A percentile compares a stretch with the other conserved stretches of the same genome.
phyloP scores from a whole-genome alignment of 495 filamentous ascomycete genomes.

The Pyrenula aspistea region DNA sequence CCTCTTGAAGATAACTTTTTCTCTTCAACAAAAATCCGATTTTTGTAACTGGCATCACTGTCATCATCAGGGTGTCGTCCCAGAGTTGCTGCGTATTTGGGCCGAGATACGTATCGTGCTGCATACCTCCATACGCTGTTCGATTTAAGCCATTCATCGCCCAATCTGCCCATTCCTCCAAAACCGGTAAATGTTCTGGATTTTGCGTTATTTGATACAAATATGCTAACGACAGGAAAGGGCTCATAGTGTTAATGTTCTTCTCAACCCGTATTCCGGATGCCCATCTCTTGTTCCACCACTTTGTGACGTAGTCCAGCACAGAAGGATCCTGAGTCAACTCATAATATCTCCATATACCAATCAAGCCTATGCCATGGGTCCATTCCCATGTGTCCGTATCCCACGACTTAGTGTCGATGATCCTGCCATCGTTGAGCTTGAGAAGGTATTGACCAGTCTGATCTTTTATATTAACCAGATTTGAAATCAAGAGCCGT shows the following conservation, averaged over 20 bases:
- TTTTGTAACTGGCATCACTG: conserved; percentile 62
- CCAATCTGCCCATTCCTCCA: conserved; percentile 68
- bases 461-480: conserved; percentile 58
- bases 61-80: conserved; percentile 78
- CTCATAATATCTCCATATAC: conserved; percentile 66
- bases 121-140: conserved; percentile 60
- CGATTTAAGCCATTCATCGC: conserved; percentile 58
- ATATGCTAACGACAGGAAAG: conserved; percentile 57
- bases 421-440: conserved; percentile 55
- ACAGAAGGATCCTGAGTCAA: conserved; percentile 40
- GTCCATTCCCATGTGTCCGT: conserved; percentile 66
- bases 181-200: conserved; percentile 49
- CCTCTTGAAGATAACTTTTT: conserved; percentile 58
- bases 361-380: conserved; percentile 64
- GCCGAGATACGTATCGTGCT: conserved; percentile 56
- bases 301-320: conserved; percentile 49
- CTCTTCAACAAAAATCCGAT: conserved; percentile 54
- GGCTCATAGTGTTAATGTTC: conserved; percentile 73
- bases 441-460: conserved; percentile 57
- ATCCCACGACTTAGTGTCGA: conserved; percentile 66
- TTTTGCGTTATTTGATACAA: conserved; percentile 58
- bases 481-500: conserved; percentile 48
- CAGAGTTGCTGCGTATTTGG: conserved; percentile 58
- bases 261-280: conserved; percentile 56
- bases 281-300: conserved; percentile 53